A percentile compares a stretch with the other conserved stretches of the same genome.
These are phyloP conservation scores for Tetrastigma voinierianum DNA, from an alignment of 164 flowering plant genomes.

Conservation along the genomic window DNA sequence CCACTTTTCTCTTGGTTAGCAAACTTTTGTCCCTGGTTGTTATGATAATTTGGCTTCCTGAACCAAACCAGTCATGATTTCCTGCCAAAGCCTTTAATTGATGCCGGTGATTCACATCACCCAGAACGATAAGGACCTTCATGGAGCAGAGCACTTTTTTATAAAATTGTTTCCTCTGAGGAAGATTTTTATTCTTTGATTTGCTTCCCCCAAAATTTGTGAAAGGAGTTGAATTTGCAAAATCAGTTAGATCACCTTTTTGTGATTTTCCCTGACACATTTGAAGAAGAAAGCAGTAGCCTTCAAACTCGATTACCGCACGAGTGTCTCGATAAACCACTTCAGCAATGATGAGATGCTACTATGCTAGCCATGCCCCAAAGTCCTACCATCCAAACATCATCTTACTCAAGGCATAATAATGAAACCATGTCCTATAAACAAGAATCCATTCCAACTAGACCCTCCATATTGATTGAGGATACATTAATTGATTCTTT, in stretches of 20 bases:
- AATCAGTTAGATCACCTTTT: neutral
- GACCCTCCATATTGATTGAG: too few relatives aligned
- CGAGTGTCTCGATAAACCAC: neutral
- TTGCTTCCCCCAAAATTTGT: neutral
- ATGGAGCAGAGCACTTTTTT: neutral
- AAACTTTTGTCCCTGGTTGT: neutral
- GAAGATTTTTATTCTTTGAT: neutral
- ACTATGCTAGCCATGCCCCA: constrained; percentile 2
- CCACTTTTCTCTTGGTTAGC: neutral
- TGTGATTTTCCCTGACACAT: neutral
- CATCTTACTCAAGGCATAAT: neutral
- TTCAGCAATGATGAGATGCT: neutral
- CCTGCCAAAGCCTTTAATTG: neutral
- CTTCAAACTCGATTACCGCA: too few relatives aligned
- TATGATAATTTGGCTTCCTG: neutral
- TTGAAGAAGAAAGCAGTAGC: neutral
- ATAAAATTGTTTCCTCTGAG: constrained; percentile 1
- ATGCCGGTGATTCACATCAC: constrained; percentile 5
- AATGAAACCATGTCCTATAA: too few relatives aligned
- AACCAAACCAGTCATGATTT: neutral
- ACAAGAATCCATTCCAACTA: too few relatives aligned
- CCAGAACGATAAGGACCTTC: constrained; percentile 9
- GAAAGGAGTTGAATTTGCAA: constrained; percentile 6
- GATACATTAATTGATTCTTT: too few relatives aligned
- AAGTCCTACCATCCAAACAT: neutral